A percentile compares a stretch with the other conserved stretches of the same genome.
These are phyloP conservation scores for Phialocephala subalpina DNA, from an alignment of 2,329 filamentous ascomycete species.

Conservation along the genomic window DNA sequence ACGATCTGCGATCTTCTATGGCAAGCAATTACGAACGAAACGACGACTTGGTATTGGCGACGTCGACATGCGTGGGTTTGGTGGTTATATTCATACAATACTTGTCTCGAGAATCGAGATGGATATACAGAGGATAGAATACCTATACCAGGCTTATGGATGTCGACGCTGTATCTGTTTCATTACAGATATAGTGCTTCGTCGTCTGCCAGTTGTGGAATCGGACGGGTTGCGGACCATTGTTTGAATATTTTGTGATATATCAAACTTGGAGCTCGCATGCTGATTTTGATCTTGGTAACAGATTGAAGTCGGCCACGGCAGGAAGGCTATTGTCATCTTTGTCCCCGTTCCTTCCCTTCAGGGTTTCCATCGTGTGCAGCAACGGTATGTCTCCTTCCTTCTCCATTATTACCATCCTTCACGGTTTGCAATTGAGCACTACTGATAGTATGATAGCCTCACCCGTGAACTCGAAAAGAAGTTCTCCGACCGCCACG, in stretches of 20 bases:
- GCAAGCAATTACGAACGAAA: constrained; percentile 25
- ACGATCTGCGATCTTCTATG: too few species aligned
- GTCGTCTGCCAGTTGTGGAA: constrained; percentile 56
- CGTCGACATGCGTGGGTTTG: constrained; percentile 37
- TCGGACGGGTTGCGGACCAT: constrained; percentile 81
- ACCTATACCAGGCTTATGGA: constrained; percentile 23
- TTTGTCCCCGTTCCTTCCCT: constrained; percentile 99
- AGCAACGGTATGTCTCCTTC: constrained; percentile 85
- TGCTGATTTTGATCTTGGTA: constrained; percentile 72
- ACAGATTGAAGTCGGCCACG: constrained; percentile 99
- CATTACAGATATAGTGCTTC: not conserved
- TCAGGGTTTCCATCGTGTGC: constrained; percentile 97
- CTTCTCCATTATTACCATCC: not conserved
- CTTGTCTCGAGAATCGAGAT: constrained; percentile 7
- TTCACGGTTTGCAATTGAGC: not conserved
- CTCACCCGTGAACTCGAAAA: constrained; percentile 99
- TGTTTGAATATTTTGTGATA: constrained; percentile 30
- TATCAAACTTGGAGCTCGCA: constrained; percentile 72
- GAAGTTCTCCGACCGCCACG: constrained; percentile 99
- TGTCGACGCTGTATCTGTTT: constrained; percentile 33
- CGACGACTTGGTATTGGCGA: constrained; percentile 32
- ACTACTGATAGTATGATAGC: constrained; percentile 54
- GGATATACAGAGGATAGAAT: constrained; percentile 35
- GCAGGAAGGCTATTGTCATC: constrained; percentile 99
- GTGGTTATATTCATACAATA: constrained; percentile 33